phyloP scores from a whole-genome alignment of 495 filamentous ascomycete species.

The Penicillium herquei region DNA sequence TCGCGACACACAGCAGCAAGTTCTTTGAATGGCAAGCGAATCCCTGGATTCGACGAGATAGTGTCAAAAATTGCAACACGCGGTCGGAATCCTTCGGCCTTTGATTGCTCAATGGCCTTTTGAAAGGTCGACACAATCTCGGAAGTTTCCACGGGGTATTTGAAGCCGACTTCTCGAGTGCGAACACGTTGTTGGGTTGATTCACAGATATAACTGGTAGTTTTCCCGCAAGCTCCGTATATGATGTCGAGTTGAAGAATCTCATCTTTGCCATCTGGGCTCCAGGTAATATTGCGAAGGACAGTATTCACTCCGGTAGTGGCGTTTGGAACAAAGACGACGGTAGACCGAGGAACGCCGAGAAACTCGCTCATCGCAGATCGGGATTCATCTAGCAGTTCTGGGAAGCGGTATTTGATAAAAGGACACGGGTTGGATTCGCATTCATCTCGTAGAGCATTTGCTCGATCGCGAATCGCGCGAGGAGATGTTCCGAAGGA shows the following conservation, averaged over 20 bases:
- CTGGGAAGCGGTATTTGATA: conserved; percentile 60
- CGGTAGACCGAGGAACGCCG: conserved; percentile 53
- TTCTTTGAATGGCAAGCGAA: conserved; percentile 67
- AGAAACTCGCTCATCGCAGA: conserved; percentile 60
- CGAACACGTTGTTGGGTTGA: conserved; percentile 33
- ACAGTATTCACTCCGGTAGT: conserved; percentile 75
- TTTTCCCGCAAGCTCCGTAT: conserved; percentile 69
- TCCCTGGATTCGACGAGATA: conserved; percentile 65
- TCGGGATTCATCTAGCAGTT: conserved; percentile 61
- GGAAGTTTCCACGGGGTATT: conserved; percentile 58
- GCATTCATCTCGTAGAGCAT: conserved; percentile 50
- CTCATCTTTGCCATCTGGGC: conserved; percentile 44
- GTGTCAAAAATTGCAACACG: conserved; percentile 71
- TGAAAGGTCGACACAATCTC: conserved; percentile 50
- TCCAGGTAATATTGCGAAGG: conserved; percentile 60
- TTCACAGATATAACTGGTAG: conserved; percentile 65
- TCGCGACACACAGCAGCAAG: conserved; percentile 56
- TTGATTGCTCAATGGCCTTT: conserved; percentile 38
- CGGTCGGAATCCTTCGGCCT: conserved; percentile 36
- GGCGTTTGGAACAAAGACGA: conserved; percentile 73
- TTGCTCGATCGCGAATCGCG: conserved; percentile 51
- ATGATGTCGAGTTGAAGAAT: conserved; percentile 65
- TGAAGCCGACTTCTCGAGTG: conserved; percentile 27
- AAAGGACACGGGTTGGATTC: conserved; percentile 68
- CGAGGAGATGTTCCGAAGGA: conserved; percentile 74